Conservation (phyloP, 352 stramenopile genomes). For the Stramenopiles sp. region DNA sequence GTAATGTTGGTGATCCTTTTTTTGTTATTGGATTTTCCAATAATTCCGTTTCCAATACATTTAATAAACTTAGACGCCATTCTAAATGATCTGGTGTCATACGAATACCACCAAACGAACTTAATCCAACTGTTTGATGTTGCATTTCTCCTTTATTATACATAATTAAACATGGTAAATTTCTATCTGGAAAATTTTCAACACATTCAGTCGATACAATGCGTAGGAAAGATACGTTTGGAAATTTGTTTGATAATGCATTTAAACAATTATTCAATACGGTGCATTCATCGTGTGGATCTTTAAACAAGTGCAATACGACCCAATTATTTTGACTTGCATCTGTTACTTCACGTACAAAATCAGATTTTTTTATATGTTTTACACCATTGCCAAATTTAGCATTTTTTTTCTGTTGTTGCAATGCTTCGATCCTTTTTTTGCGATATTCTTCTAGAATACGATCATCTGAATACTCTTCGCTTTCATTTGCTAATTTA, state of each 20-base stretch:
- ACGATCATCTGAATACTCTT: neutral
- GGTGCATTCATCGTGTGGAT: neutral
- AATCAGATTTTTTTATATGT: neutral
- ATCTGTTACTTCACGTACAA: slow-evolving; percentile 1
- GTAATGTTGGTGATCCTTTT: neutral
- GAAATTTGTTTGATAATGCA: neutral
- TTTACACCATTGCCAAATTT: neutral
- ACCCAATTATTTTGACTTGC: neutral
- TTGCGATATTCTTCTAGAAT: neutral
- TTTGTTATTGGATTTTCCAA: neutral
- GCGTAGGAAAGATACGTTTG: neutral
- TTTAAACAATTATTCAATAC: neutral
- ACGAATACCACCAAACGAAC: neutral
- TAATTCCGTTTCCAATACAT: neutral
- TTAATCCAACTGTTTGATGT: neutral
- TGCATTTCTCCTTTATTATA: neutral
- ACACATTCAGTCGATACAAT: neutral
- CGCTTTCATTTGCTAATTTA: neutral
- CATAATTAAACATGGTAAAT: neutral
- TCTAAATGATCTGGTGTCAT: neutral
- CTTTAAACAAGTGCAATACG: neutral
- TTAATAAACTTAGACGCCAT: neutral
- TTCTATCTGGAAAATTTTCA: neutral
- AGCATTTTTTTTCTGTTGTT: neutral
- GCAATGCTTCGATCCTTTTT: neutral